Evolutionary conservation across 1,139 yeast genomes (phyloP).

Genomic region (Debaryomyces fabryi): DNA sequence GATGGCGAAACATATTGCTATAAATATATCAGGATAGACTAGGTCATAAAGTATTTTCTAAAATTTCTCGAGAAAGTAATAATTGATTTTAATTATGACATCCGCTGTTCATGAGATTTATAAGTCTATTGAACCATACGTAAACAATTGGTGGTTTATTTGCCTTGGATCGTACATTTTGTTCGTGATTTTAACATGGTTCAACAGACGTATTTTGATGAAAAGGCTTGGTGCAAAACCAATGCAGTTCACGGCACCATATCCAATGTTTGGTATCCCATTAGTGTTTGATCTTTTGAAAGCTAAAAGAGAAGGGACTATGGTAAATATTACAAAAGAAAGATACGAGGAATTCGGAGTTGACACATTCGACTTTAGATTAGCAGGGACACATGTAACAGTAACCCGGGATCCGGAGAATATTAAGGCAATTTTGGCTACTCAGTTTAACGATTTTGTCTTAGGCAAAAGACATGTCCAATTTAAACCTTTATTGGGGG

Average conservation of each 20-base stretch:
- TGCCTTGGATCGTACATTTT: background rate
- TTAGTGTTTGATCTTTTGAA: conserved; percentile 18
- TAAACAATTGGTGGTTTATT: background rate
- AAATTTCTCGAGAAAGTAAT: too few species aligned
- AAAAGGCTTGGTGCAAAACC: conserved; percentile 25
- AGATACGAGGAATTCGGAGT: conserved; percentile 16
- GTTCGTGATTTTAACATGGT: background rate
- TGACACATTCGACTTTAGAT: conserved; percentile 15
- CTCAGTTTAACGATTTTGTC: conserved; percentile 54
- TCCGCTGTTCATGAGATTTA: background rate
- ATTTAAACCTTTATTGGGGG: conserved; percentile 51
- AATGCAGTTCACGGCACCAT: conserved; percentile 13
- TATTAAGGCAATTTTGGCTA: conserved; percentile 43
- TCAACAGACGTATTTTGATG: conserved; percentile 3
- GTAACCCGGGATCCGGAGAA: conserved; percentile 42
- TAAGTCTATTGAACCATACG: background rate
- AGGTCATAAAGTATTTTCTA: too few species aligned
- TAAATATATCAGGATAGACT: background rate
- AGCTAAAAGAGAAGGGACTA: conserved; percentile 24
- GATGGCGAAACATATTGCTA: background rate
- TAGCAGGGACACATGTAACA: conserved; percentile 25
- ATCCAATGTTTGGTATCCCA: conserved; percentile 29
- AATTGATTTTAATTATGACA: background rate
- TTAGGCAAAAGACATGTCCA: conserved; percentile 51
- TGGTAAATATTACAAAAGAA: conserved; percentile 23